phyloP scores from a whole-genome alignment of 2,329 filamentous ascomycete genomes.

The Juglanconis juglandina region DNA sequence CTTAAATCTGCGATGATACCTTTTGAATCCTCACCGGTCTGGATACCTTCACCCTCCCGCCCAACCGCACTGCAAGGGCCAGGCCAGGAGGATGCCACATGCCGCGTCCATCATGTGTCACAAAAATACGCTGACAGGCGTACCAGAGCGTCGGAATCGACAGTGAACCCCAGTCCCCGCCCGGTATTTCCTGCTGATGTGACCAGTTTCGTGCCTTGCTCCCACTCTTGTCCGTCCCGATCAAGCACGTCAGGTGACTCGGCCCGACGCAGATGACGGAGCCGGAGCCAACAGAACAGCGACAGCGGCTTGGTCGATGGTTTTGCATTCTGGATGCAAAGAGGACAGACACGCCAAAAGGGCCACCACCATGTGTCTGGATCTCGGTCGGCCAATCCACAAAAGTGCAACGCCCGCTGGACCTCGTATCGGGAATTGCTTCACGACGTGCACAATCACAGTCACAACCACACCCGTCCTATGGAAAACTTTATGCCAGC shows the following conservation, averaged over 20 bases:
- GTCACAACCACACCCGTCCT: too few relatives aligned
- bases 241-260: background rate
- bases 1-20: conserved; percentile 2
- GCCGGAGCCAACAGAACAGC: background rate
- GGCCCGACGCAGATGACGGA: conserved; percentile 1
- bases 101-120: conserved; percentile 15
- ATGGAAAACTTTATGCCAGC: too few relatives aligned
- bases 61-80: conserved; percentile 16
- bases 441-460: too few relatives aligned
- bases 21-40: conserved; percentile 14
- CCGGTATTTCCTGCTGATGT: conserved; percentile 7
- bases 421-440: too few relatives aligned
- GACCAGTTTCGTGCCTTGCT: conserved; percentile 2
- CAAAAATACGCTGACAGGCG: conserved; percentile 6
- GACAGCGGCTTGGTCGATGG: background rate
- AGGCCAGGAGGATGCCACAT: conserved; percentile 5
- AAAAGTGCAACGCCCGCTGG: too few relatives aligned
- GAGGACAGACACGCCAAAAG: too few relatives aligned
- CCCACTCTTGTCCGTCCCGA: background rate
- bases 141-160: conserved; percentile 13
- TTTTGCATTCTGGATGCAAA: too few relatives aligned
- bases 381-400: too few relatives aligned
- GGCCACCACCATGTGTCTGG: too few relatives aligned
- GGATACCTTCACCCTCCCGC: conserved; percentile 11
- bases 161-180: conserved; percentile 1